Percentiles rank a stretch among this genome's conserved stretches.
Evolutionary conservation across 129 eudicot genomes (phyloP).

Genomic region (Escallonia herrerae): DNA sequence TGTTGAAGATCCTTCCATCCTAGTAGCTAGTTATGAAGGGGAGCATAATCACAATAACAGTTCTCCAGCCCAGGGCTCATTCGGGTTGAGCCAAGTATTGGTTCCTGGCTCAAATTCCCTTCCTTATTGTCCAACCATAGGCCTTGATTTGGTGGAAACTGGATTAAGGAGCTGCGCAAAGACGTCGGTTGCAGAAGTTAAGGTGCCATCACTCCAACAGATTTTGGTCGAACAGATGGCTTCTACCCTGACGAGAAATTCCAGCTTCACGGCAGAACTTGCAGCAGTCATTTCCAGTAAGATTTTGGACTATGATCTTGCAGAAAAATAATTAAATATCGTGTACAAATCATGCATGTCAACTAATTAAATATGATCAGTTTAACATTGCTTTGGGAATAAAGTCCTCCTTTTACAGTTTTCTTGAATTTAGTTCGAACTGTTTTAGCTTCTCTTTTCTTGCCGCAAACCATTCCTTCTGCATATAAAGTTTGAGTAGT

Average conservation of each 20-base stretch:
- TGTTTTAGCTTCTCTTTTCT: too few species aligned
- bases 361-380: too few species aligned
- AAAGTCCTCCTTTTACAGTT: too few species aligned
- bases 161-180: not conserved
- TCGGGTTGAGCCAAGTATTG: conserved; percentile 2
- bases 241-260: conserved; percentile 37
- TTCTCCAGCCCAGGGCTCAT: conserved; percentile 8
- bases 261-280: conserved; percentile 45
- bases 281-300: conserved; percentile 55
- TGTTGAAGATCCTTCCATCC: conserved; percentile 42
- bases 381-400: too few species aligned
- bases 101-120: conserved; percentile 6
- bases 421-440: too few species aligned
- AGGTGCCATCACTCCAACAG: conserved; percentile 17
- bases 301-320: conserved; percentile 32
- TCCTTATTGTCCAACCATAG: not conserved
- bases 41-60: conserved; percentile 56
- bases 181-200: not conserved
- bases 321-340: not conserved
- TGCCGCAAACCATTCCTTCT: too few species aligned
- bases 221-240: conserved; percentile 61
- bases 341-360: too few species aligned
- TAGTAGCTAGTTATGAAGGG: conserved; percentile 78
- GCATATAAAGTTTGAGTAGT: too few species aligned
- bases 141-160: not conserved